Evolutionary conservation across 257 asterid species (phyloP).

Genomic region (Penstemon davidsonii): DNA sequence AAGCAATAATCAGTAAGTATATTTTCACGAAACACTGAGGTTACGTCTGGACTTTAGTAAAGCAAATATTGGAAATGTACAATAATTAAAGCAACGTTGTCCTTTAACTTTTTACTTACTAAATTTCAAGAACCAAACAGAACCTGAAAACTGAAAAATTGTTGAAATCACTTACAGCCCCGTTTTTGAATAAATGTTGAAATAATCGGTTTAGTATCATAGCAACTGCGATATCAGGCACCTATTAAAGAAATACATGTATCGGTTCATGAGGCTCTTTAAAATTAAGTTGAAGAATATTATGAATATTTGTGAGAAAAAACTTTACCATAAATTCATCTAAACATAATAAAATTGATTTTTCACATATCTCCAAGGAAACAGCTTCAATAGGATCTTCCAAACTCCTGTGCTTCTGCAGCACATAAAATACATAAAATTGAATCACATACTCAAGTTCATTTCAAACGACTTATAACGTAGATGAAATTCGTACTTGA

Average conservation of each 20-base stretch:
- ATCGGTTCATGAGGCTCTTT: background rate
- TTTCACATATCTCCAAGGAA: constrained; percentile 86
- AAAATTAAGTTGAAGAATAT: background rate
- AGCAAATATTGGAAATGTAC: too few species aligned
- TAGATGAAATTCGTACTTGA: too few species aligned
- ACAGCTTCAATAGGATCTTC: constrained; percentile 92
- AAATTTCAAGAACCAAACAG: too few species aligned
- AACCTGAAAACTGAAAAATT: constrained; percentile 6
- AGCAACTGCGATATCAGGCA: constrained; percentile 91
- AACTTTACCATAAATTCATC: constrained; percentile 85
- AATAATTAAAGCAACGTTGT: too few species aligned
- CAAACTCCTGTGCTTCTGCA: constrained; percentile 87
- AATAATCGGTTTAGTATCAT: constrained; percentile 81
- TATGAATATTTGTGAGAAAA: background rate
- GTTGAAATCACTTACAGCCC: constrained; percentile 59
- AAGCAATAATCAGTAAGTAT: background rate
- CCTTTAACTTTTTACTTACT: too few species aligned
- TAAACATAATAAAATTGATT: constrained; percentile 81
- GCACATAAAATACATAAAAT: background rate
- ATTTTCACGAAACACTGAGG: background rate
- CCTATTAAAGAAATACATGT: constrained; percentile 41
- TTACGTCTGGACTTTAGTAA: too few species aligned
- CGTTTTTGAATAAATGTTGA: constrained; percentile 68
- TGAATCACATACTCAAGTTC: too few species aligned
- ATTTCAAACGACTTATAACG: too few species aligned